phyloP scores from a whole-genome alignment of 176 grass and related monocot genomes.

The Hyparrhenia diplandra region DNA sequence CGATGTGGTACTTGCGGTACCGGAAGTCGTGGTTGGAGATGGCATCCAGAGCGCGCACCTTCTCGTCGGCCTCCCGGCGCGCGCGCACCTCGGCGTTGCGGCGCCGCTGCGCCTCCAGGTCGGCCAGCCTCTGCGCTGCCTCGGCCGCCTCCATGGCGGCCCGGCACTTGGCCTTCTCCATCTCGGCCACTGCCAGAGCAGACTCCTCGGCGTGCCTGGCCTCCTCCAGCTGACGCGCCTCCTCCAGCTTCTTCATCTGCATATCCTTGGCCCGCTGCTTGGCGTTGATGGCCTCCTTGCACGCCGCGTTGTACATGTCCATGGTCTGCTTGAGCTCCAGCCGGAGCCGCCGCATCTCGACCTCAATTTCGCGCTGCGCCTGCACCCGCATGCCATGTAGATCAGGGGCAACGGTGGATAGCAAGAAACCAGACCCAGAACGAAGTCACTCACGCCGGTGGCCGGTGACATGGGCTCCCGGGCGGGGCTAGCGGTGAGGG shows the following conservation, averaged over 20 bases:
- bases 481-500: constrained; percentile 9
- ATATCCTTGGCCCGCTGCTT: constrained; percentile 87
- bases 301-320: constrained; percentile 96
- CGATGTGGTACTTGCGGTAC: constrained; percentile 81
- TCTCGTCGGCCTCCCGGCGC: constrained; percentile 76
- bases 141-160: constrained; percentile 80
- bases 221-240: constrained; percentile 63
- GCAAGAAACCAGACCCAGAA: not conserved
- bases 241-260: constrained; percentile 66
- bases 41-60: constrained; percentile 56
- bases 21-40: constrained; percentile 59
- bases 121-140: constrained; percentile 67
- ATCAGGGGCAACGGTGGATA: not conserved
- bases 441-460: constrained; percentile 28
- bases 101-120: constrained; percentile 72
- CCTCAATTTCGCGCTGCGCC: constrained; percentile 56
- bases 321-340: constrained; percentile 93
- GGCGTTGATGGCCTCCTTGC: constrained; percentile 73
- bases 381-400: not conserved
- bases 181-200: constrained; percentile 31
- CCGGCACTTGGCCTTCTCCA: not conserved
- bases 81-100: constrained; percentile 80
- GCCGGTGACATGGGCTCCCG: constrained; percentile 45
- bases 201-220: constrained; percentile 61
- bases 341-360: constrained; percentile 76